A percentile compares a stretch with the other conserved stretches of the same genome.
Conservation (phyloP, 805 yeast species). For the Kazachstania viticola region DNA sequence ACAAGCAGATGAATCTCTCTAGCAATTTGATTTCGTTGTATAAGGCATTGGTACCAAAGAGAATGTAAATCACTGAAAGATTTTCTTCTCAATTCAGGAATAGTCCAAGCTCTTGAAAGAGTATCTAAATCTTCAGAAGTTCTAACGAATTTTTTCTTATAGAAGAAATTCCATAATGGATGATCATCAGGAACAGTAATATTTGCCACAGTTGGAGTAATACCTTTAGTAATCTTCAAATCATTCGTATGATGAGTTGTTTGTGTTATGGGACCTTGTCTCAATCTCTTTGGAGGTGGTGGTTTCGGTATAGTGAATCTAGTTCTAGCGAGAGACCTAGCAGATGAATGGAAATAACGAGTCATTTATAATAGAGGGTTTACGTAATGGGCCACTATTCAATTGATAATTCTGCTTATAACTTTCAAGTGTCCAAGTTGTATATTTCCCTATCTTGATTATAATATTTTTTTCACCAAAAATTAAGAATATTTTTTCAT, state of each 20-base stretch:
- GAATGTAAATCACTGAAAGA: conserved; percentile 85
- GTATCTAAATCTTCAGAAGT: conserved; percentile 39
- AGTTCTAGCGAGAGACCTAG: conserved; percentile 27
- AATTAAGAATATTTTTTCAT: no score
- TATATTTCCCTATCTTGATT: no score
- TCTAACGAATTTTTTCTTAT: conserved; percentile 51
- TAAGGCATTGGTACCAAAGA: conserved; percentile 79
- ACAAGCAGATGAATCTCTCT: conserved; percentile 53
- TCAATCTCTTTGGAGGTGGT: conserved; percentile 13
- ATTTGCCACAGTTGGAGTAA: conserved; percentile 70
- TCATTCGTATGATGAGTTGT: conserved; percentile 17
- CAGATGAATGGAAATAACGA: conserved; percentile 1
- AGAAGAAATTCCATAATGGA: conserved; percentile 91
- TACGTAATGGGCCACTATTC: no score
- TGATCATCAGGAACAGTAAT: conserved; percentile 70
- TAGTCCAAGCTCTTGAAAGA: conserved; percentile 70
- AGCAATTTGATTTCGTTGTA: conserved; percentile 67
- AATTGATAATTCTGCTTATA: no score
- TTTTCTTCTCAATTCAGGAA: conserved; percentile 82
- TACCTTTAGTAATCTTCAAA: conserved; percentile 62
- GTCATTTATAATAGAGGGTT: not conserved
- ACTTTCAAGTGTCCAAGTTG: no score
- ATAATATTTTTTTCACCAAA: no score
- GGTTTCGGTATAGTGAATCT: conserved; percentile 29
- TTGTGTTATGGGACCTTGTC: conserved; percentile 18